These are phyloP conservation scores for Coniferiporia sulphurascens DNA, from an alignment of 1,284 basidiomycete species.

Conservation along the genomic window DNA sequence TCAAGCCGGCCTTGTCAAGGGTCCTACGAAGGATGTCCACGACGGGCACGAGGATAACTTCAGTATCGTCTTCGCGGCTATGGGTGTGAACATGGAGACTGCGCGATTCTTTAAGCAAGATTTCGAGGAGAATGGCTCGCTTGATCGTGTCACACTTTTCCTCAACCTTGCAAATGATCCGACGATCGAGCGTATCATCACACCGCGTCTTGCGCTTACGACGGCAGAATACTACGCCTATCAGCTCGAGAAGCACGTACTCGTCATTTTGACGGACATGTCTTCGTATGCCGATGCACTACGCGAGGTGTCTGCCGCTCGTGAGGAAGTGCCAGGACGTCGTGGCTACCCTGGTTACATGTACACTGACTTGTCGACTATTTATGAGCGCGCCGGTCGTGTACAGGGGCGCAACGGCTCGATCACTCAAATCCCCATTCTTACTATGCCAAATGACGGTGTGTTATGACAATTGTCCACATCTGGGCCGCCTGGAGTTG, in stretches of 20 bases:
- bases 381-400: slow-evolving; percentile 99
- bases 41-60: slow-evolving; percentile 99
- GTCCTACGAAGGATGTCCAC: slow-evolving; percentile 93
- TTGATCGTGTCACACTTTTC: slow-evolving; percentile 98
- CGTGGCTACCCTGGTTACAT: slow-evolving; percentile 99
- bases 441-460: slow-evolving; percentile 99
- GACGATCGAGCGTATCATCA: slow-evolving; percentile 99
- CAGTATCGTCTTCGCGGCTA: slow-evolving; percentile 98
- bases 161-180: slow-evolving; percentile 99
- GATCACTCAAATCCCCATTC: slow-evolving; percentile 99
- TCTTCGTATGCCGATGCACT: slow-evolving; percentile 96
- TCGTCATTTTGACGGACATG: slow-evolving; percentile 99
- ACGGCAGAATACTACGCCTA: slow-evolving; percentile 99
- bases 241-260: slow-evolving; percentile 98
- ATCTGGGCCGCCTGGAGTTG: neutral
- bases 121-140: slow-evolving; percentile 97
- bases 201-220: slow-evolving; percentile 94
- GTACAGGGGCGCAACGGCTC: slow-evolving; percentile 97
- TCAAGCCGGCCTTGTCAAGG: slow-evolving; percentile 95
- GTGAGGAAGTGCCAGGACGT: slow-evolving; percentile 99
- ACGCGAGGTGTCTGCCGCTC: slow-evolving; percentile 96
- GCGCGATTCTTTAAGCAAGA: slow-evolving; percentile 99
- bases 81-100: slow-evolving; percentile 99
- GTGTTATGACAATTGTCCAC: slow-evolving; percentile 29
- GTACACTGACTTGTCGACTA: slow-evolving; percentile 98